Base-by-base conservation (phyloP, 148 eudicot species). In the Gaultheria prostrata region DNA sequence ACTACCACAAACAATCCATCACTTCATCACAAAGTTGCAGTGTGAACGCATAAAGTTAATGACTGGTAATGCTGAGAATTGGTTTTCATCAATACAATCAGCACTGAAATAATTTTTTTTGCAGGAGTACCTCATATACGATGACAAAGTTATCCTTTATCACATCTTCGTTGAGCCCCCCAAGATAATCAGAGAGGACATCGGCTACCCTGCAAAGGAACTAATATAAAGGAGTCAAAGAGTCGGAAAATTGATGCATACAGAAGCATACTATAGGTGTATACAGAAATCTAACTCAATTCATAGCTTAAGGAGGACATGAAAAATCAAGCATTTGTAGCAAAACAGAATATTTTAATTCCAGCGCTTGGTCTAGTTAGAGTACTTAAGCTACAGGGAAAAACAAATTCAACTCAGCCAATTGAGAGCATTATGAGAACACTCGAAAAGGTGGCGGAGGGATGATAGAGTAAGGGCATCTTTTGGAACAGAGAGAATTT, bases 171-270 rank as follows among this genome's bases (percentile, higher is more conserved):
- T 94, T 93, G 85, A 97, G 73, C 75, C 95, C 97, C 84, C 97
- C 99, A 70, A 97, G 95, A 90, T 97, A 97, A 63, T 91, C 92
- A 72, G 94, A 86, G 76, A 97, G 94, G 14, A 97, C 94, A 86
- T 97, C 98, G 81, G 95, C 97, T 79, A 94, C 98, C 88, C 99
- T 91, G 94, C 98, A 91, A 86, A 97, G 97, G 86, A 97, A 94
- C 99, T 97, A 89, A 89, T 74, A 87, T 53, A 71, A 85, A 86
- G 83, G 75, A 39, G 49, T 88, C 65, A 90, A 83, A 65, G 73
- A 10, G 6, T 56, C 33, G 20, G 77, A 14, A 20, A 67, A 17
- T 70, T 82, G 43, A 63, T 28, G 48, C 28, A 49, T 26, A 80
- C 14, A 80, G 26, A 48, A 35, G 15, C 32, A 76, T 46, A 9